Base-by-base conservation (phyloP, 768 basidiomycete species). In the Rhodotorula paludigena region DNA sequence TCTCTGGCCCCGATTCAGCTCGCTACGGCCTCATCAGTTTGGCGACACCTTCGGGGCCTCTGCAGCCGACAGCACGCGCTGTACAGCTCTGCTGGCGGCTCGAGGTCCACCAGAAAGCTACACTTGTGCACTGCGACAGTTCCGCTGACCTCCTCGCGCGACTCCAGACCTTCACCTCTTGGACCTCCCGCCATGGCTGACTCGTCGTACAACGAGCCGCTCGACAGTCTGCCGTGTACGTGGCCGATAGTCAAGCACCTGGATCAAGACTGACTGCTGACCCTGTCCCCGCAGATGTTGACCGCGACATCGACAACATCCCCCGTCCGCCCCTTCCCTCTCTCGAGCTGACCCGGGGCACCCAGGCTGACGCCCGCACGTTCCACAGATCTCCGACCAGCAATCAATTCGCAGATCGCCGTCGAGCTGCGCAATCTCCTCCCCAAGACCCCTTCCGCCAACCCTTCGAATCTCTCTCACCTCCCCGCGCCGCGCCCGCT, bases 401-500 rank as follows among this genome's bases (percentile, higher is more conserved):
- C 56, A 20, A 66, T 73, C 64, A 73, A 73, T 63, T 64, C 64
- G 30, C 61, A 57, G 21, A 63, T 73, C 63, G 72, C 64, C 54
- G 58, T 69, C 57, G 72, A 73, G 35, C 64, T 73, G 18, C 64
- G 67, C n/a, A 44, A 49, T n/a, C 55, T 69, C 62, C 72, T 73
- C 53, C 67, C 67, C 15, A 54, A 65, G 33, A 60, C 47, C 14
- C 39, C 67, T 21, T 54, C 58, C 21, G 15, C 64, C 35, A 51
- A 45, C 48, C 63, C 68, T 3, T 36, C 67, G 25, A 73, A 69
- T 65, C 64, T 69, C 39, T 57, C 67, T 12, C 68, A 69, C 55
- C 68, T 69, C 58, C 20, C 58, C 3, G 7, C 61, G 2, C 48
- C 68, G 0, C 71, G 71, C 30, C 57, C 71, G 0, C 63, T 68